Percentiles rank a stretch among this genome's conserved stretches.
phyloP scores from a whole-genome alignment of 73 alveolate species.

The Uronychia binucleata region DNA sequence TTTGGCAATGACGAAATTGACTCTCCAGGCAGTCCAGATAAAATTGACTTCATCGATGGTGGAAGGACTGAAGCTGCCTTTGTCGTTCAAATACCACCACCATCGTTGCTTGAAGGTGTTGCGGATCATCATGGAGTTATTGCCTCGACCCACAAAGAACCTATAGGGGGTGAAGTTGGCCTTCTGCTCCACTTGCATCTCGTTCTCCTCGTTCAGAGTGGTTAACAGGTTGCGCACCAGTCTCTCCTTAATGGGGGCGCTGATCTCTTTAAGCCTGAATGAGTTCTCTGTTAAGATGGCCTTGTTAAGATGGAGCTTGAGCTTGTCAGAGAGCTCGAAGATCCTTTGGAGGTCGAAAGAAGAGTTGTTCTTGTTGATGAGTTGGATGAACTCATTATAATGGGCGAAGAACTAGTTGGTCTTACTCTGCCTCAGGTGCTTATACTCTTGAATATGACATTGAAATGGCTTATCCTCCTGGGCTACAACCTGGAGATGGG shows the following conservation, averaged over 20 bases:
- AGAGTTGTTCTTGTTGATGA: not conserved
- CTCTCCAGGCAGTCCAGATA: constrained; percentile 47
- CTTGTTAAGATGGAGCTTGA: not conserved
- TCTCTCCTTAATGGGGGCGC: constrained; percentile 21
- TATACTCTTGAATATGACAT: constrained; percentile 2
- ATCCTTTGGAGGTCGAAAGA: not conserved
- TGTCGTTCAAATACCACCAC: constrained; percentile 45
- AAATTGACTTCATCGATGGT: constrained; percentile 32
- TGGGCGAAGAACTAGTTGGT: constrained; percentile 5
- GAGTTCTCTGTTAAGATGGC: constrained; percentile 9
- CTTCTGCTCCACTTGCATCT: not conserved
- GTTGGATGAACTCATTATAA: constrained; percentile 17
- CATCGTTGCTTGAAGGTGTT: constrained; percentile 25
- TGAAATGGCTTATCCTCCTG: constrained; percentile 1
- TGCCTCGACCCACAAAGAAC: constrained; percentile 27
- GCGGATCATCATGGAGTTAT: constrained; percentile 21
- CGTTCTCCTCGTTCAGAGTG: constrained; percentile 19
- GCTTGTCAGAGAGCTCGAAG: not conserved
- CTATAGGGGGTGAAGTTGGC: not conserved
- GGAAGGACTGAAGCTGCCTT: constrained; percentile 3
- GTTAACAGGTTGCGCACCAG: not conserved
- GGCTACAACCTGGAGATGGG: not conserved
- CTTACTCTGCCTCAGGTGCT: constrained; percentile 3
- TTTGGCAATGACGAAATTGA: not conserved
- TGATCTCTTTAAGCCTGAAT: constrained; percentile 16